Conservation (phyloP, 2,329 filamentous ascomycete genomes). For the Claviceps paspali region DNA sequence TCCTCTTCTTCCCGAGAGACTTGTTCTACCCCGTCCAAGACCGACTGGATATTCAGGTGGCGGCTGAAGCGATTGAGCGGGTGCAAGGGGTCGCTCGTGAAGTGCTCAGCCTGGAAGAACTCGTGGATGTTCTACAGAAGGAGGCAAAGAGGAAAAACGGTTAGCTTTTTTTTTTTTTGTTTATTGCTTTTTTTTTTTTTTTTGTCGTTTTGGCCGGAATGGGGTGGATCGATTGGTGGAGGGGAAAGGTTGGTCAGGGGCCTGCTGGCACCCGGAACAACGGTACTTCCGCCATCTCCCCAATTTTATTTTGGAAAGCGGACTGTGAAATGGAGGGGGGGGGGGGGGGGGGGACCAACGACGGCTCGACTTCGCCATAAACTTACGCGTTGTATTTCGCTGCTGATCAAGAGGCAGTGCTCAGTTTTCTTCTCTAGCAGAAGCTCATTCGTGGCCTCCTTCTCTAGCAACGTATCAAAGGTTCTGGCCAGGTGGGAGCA, state of each 20-base stretch:
- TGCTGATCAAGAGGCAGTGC: slow-evolving; percentile 7
- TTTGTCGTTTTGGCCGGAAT: too few species aligned
- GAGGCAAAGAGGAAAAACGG: slow-evolving; percentile 6
- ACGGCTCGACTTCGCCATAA: background rate
- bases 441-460: slow-evolving; percentile 3
- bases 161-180: slow-evolving; percentile 9
- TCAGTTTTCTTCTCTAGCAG: slow-evolving; percentile 1
- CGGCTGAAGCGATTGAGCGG: slow-evolving; percentile 5
- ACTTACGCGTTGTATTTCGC: slow-evolving; percentile 6
- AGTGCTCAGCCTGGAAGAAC: slow-evolving; percentile 8
- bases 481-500: background rate
- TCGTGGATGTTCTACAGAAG: slow-evolving; percentile 8
- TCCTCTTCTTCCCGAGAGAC: background rate
- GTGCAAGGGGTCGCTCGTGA: slow-evolving; percentile 6
- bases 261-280: slow-evolving; percentile 12
- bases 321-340: background rate
- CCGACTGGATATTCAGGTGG: slow-evolving; percentile 3
- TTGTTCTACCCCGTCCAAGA: background rate
- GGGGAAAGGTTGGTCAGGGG: too few species aligned
- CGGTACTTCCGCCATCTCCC: slow-evolving; percentile 6
- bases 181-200: too few species aligned
- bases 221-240: too few species aligned
- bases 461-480: background rate
- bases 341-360: background rate
- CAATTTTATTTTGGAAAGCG: too few species aligned